Evolutionary conservation across 257 asterid genomes (phyloP).

Genomic region (Prunella vulgaris): DNA sequence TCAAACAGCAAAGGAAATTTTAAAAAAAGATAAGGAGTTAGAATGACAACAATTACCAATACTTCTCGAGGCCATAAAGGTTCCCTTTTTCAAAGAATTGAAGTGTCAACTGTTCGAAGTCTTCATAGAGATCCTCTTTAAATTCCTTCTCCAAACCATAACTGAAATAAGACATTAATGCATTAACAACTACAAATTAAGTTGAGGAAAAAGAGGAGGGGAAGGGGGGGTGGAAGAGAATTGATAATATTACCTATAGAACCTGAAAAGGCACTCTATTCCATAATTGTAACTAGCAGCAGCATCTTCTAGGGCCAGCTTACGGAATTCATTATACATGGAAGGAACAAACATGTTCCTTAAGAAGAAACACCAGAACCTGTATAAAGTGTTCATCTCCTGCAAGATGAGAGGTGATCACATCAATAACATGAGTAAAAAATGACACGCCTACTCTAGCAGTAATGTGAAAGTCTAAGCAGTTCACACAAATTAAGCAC

Average conservation of each 20-base stretch:
- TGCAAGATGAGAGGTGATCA: slow-evolving; percentile 37
- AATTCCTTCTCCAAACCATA: slow-evolving; percentile 88
- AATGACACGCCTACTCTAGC: not conserved
- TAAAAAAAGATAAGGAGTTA: not conserved
- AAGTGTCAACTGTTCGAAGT: slow-evolving; percentile 72
- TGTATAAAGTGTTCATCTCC: slow-evolving; percentile 93
- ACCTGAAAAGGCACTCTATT: slow-evolving; percentile 84
- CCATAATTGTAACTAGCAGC: slow-evolving; percentile 81
- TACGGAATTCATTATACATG: slow-evolving; percentile 83
- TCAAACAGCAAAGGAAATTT: not conserved
- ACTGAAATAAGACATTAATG: slow-evolving; percentile 38
- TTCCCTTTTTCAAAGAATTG: slow-evolving; percentile 66
- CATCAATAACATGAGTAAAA: slow-evolving; percentile 11
- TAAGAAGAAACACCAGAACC: slow-evolving; percentile 87
- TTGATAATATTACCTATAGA: slow-evolving; percentile 58
- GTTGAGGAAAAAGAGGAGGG: not conserved
- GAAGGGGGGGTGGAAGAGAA: not conserved
- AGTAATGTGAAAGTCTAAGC: not conserved
- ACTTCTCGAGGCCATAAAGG: slow-evolving; percentile 92
- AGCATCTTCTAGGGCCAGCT: slow-evolving; percentile 86
- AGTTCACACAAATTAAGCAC: not conserved
- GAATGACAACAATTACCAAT: slow-evolving; percentile 50
- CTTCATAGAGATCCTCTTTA: slow-evolving; percentile 61
- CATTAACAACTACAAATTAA: not conserved
- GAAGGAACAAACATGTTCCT: slow-evolving; percentile 66